Conservation (phyloP, 2,329 filamentous ascomycete genomes). For the Penicillium sp. region DNA sequence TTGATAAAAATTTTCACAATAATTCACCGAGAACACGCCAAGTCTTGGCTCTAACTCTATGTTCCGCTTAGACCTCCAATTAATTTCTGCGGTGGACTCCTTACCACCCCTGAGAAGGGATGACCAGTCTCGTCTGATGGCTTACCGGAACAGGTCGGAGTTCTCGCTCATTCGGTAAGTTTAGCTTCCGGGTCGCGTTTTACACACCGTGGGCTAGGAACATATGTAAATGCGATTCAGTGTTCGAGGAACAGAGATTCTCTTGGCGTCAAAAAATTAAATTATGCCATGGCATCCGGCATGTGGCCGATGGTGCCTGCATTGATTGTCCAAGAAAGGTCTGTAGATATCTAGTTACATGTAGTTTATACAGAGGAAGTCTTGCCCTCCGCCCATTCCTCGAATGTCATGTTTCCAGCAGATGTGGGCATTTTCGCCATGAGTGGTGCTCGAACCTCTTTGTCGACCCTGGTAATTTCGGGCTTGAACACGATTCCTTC, state of each 20-base stretch:
- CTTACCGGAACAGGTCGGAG: background rate
- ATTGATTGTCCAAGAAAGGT: background rate
- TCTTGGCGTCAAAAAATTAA: background rate
- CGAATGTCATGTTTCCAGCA: background rate
- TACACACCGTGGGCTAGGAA: too few species aligned
- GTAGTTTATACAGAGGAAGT: background rate
- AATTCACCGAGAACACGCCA: background rate
- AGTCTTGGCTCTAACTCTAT: constrained; percentile 1
- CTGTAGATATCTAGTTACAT: background rate
- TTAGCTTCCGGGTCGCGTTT: background rate
- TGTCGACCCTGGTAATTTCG: constrained; percentile 20
- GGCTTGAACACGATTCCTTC: constrained; percentile 41
- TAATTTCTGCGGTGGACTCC: too few species aligned
- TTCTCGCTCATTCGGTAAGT: background rate
- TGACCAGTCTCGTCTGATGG: background rate
- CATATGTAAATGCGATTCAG: background rate
- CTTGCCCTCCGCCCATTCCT: constrained; percentile 1
- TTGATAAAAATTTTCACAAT: background rate
- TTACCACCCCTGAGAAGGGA: background rate
- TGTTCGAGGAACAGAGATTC: background rate
- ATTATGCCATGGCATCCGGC: background rate
- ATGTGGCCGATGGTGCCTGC: background rate
- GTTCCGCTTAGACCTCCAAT: background rate
- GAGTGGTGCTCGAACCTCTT: constrained; percentile 40
- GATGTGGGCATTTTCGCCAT: constrained; percentile 42